Percentiles rank a stretch among this genome's conserved stretches.
Conservation (phyloP, 1,139 yeast species). For the Scheffersomyces segobiensis region DNA sequence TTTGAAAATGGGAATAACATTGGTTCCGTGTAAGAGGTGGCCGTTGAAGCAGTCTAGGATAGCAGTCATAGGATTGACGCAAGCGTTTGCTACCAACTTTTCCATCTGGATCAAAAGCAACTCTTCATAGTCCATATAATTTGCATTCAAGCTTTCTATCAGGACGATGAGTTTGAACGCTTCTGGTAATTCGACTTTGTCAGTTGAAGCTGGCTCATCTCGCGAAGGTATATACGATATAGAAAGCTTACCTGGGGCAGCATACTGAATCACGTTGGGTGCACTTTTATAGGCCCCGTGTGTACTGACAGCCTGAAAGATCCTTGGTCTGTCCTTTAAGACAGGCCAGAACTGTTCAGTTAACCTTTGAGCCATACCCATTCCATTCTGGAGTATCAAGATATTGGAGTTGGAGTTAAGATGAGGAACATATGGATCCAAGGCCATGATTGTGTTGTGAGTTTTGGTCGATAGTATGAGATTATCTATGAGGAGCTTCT, state of each 20-base stretch:
- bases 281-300: slow-evolving; percentile 68
- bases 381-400: slow-evolving; percentile 75
- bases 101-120: slow-evolving; percentile 67
- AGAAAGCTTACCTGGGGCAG: slow-evolving; percentile 62
- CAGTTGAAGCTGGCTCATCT: background rate
- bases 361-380: slow-evolving; percentile 64
- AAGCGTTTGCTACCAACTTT: slow-evolving; percentile 72
- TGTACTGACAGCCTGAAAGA: slow-evolving; percentile 74
- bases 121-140: slow-evolving; percentile 50
- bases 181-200: slow-evolving; percentile 21
- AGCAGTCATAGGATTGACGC: slow-evolving; percentile 75
- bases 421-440: slow-evolving; percentile 43
- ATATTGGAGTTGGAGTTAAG: slow-evolving; percentile 51
- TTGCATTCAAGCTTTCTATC: slow-evolving; percentile 40
- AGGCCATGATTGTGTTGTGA: slow-evolving; percentile 50
- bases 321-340: slow-evolving; percentile 45
- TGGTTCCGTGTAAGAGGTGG: slow-evolving; percentile 46
- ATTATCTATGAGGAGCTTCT: slow-evolving; percentile 40
- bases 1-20: slow-evolving; percentile 32
- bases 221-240: slow-evolving; percentile 35
- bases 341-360: slow-evolving; percentile 57
- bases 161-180: slow-evolving; percentile 32
- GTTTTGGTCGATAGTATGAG: slow-evolving; percentile 67
- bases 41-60: slow-evolving; percentile 74
- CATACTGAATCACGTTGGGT: slow-evolving; percentile 58